phyloP scores from a whole-genome alignment of 2,329 filamentous ascomycete species.

The Colletotrichum lupini region DNA sequence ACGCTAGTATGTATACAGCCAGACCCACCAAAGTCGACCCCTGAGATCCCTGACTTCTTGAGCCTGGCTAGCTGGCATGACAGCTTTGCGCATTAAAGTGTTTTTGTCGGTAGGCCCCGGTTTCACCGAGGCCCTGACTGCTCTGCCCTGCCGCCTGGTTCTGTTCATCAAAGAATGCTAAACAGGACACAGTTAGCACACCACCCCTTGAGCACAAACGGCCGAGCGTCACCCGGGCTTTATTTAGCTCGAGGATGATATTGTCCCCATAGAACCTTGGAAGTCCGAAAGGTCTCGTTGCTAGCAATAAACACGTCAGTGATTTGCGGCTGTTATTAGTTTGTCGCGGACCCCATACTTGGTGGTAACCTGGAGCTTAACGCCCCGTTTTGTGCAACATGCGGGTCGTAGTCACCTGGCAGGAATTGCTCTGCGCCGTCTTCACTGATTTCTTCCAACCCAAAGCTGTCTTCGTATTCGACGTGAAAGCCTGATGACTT shows the following conservation, averaged over 20 bases:
- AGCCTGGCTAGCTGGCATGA: conserved; percentile 24
- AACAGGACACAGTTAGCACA: conserved; percentile 4
- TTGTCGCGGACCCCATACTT: background rate
- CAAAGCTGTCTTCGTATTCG: background rate
- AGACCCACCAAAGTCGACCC: background rate
- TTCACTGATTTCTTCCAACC: background rate
- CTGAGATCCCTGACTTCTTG: conserved; percentile 20
- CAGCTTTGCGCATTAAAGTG: conserved; percentile 34
- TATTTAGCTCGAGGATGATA: conserved; percentile 20
- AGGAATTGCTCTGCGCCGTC: background rate
- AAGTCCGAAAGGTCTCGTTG: background rate
- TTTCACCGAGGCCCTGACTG: conserved; percentile 35
- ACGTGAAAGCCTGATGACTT: background rate
- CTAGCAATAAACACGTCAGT: background rate
- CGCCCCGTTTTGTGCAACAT: background rate
- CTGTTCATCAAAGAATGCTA: conserved; percentile 18
- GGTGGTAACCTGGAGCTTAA: background rate
- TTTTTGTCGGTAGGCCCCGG: conserved; percentile 37
- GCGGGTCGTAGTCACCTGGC: background rate
- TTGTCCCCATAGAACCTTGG: background rate
- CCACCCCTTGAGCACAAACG: conserved; percentile 13
- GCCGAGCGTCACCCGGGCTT: conserved; percentile 14
- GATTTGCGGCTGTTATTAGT: background rate
- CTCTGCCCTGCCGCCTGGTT: background rate
- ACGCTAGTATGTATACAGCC: conserved; percentile 3